Base-by-base conservation (phyloP, 192 early-diverging fungal genomes). In the Radiomyces spectabilis region DNA sequence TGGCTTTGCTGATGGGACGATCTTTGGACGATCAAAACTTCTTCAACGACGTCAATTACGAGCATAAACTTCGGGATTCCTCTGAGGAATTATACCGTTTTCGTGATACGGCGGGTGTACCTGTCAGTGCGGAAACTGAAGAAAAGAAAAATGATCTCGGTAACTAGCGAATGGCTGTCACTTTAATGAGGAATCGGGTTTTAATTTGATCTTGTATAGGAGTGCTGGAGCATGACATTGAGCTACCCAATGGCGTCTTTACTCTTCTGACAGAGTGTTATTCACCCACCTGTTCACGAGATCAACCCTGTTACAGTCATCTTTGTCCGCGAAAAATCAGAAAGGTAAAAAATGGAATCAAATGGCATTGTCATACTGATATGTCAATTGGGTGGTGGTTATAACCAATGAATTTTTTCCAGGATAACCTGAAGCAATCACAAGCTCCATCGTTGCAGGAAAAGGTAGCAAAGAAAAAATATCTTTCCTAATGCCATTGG, bases 211-310 rank as follows among this genome's bases (percentile, higher is more conserved):
- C 30, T 50, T 38, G 26, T 47, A 51, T 24, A 43, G 48, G 32
- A 22, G 5, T 21, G 34, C 35, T 18, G 10, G 33, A 9, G n/a
- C 40, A 0, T 31, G 25, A 0, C n/a, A 25, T 33, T 5, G 16
- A 19, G 40, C 41, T 84, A 3, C 87, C 88, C 16, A 87, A 82
- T 54, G 95, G 95, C 22, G 83, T 97, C 0, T 92, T 95, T 68
- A 91, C 89, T 0, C 73, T 89, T 22, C 72, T 96, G 48, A 86
- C 94, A 0, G 83, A 89, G 50, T 97, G 95, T 68, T 97, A 96
- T 69, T 95, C 93, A 19, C 88, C 92, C 0, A 95, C 91, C 0
- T 97, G 94, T 65, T 77, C 85, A 1, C 61, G 66, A 21, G 85
- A 82, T 33, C 78, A 75, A 47, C 70, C 83, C 5, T 97, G 93